Percentiles rank a stretch among this genome's conserved stretches.
These are phyloP conservation scores for Apiospora phragmitis DNA, from an alignment of 2,329 filamentous ascomycete species.

Conservation along the genomic window DNA sequence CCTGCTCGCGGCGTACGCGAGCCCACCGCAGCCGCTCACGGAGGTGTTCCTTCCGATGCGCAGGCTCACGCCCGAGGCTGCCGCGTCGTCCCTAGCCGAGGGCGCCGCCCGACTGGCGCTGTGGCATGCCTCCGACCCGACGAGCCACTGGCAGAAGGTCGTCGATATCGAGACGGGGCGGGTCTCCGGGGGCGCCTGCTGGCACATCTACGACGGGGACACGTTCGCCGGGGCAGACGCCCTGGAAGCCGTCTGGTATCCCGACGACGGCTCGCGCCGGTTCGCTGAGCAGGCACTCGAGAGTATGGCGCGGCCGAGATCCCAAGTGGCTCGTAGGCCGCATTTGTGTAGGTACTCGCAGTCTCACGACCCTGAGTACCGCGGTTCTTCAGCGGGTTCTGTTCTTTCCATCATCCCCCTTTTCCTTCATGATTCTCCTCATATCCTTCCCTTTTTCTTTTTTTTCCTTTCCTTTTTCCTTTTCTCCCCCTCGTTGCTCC, in stretches of 20 bases:
- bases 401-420: too few species aligned
- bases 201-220: neutral
- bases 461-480: neutral
- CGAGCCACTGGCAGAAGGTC: conserved; percentile 9
- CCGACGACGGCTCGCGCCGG: neutral
- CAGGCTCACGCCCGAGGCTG: neutral
- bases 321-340: neutral
- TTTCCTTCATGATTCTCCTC: neutral
- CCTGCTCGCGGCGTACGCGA: neutral
- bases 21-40: neutral
- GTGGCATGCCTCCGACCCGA: neutral
- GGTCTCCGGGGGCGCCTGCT: neutral
- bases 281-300: neutral
- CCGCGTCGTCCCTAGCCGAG: neutral
- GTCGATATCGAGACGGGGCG: neutral
- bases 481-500: neutral
- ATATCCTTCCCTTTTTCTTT: neutral
- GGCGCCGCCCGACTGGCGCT: neutral
- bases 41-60: neutral
- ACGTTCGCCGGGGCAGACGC: neutral
- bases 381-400: too few species aligned
- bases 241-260: neutral
- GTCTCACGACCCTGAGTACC: too few species aligned
- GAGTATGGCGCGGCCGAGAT: neutral
- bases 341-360: conserved; percentile 4